Base-by-base conservation (phyloP, 768 basidiomycete species). In the Termitomyces sp. region DNA sequence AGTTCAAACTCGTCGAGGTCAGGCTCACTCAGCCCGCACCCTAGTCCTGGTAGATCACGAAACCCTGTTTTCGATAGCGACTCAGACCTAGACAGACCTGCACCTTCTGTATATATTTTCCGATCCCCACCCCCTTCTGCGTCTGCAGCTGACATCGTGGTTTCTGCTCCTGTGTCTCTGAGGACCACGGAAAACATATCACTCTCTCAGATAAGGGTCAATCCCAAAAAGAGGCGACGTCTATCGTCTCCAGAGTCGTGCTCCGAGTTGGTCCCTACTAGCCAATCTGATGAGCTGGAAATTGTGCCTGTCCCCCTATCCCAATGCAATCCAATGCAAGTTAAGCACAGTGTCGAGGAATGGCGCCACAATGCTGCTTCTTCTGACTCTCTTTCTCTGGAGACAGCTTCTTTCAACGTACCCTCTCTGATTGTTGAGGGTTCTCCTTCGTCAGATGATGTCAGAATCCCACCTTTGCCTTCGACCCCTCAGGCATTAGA, bases 221-320 rank as follows among this genome's bases (percentile, higher is more conserved):
- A 57, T 14, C 60, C 58, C 45, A 69, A 61, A 54, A 81, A 77
- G 67, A 79, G 73, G 49, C 68, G 68, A 10, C 78, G 76, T 20
- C 54, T 75, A 28, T 73, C 73, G 1, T 72, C 76, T 7, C 66
- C 64, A 1, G 60, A 65, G 47, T 69, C 61, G 3, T 53, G 53
- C 32, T 43, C 57, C 26, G 71, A 76, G 32, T 65, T 82, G 20
- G 73, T 87, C 8, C 84, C 82, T 22, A 87, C 84, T 48, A 88
- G 86, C 62, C 82, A 86, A 67, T 86, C 85, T 49, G 83, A 86
- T 60, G 87, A 87, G 65, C 72, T 77, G 47, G 86, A 88, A 61
- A 70, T 86, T 49, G 68, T 67, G 45, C 54, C 74, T 8, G 72
- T 72, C 36, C 38, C 33, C n/a, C 63, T 62, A 42, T 38, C 66